Evolutionary conservation across 2,329 filamentous ascomycete species (phyloP).

Genomic region (Bipolaris zeicola): DNA sequence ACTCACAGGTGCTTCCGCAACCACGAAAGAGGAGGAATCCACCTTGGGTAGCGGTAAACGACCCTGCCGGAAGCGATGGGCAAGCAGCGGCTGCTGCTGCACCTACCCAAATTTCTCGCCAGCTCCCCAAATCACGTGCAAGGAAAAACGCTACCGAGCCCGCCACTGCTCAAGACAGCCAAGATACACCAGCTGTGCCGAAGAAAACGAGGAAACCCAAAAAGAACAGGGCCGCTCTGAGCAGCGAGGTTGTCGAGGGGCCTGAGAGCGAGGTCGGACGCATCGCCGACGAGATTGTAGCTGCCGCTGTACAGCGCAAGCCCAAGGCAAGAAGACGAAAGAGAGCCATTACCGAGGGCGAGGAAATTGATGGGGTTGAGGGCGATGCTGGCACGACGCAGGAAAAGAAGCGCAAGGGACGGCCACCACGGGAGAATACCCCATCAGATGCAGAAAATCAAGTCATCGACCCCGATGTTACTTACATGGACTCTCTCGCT

Average conservation of each 20-base stretch:
- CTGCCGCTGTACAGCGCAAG: conserved; percentile 18
- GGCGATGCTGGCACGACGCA: conserved; percentile 14
- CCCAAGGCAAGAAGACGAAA: conserved; percentile 27
- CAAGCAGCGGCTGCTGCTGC: conserved; percentile 8
- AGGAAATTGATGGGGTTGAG: conserved; percentile 10
- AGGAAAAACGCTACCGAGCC: conserved; percentile 17
- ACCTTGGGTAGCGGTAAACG: conserved; percentile 43
- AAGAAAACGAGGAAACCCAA: conserved; percentile 41
- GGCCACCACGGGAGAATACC: conserved; percentile 37
- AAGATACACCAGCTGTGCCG: conserved; percentile 13
- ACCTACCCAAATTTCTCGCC: conserved; percentile 20
- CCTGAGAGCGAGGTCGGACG: conserved; percentile 17
- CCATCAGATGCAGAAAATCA: conserved; percentile 48
- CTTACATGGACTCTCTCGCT: conserved; percentile 76
- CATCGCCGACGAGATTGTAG: conserved; percentile 17
- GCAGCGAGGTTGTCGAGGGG: conserved; percentile 10
- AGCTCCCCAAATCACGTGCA: conserved; percentile 19
- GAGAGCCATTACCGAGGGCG: conserved; percentile 18
- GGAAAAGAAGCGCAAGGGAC: conserved; percentile 32
- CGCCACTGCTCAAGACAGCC: conserved; percentile 15
- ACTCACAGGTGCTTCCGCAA: conserved; percentile 11
- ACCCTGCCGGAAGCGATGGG: conserved; percentile 21
- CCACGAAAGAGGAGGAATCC: conserved; percentile 15
- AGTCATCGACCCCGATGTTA: conserved; percentile 66
- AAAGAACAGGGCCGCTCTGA: conserved; percentile 28